Evolutionary conservation across 352 stramenopile species (phyloP).

Genomic region (Hyaloperonospora brassicae): DNA sequence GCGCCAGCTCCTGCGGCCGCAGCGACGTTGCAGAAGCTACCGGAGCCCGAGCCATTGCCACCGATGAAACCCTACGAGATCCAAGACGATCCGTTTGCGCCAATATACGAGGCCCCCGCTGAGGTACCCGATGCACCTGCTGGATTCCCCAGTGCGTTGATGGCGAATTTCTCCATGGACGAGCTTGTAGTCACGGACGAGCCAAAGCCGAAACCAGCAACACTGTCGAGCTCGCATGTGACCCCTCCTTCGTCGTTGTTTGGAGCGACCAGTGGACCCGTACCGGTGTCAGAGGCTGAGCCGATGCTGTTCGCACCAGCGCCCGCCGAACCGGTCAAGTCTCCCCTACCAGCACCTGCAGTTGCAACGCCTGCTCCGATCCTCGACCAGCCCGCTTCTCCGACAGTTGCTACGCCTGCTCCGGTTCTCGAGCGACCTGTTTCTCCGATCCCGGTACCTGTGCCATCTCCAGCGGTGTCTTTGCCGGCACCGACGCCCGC

Average conservation of each 20-base stretch:
- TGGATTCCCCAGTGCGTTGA: constrained; percentile 29
- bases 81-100: constrained; percentile 24
- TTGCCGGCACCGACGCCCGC: constrained; percentile 1
- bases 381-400: too few relatives aligned
- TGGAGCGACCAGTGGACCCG: constrained; percentile 13
- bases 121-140: constrained; percentile 12
- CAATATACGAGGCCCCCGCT: constrained; percentile 13
- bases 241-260: constrained; percentile 26
- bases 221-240: constrained; percentile 9
- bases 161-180: constrained; percentile 45
- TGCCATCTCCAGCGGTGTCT: constrained; percentile 4
- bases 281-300: constrained; percentile 6
- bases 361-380: neutral
- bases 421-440: constrained; percentile 5
- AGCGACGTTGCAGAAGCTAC: constrained; percentile 16
- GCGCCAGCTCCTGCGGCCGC: constrained; percentile 9
- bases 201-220: constrained; percentile 9
- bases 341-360: constrained; percentile 9
- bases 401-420: constrained; percentile 3
- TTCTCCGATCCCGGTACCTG: constrained; percentile 5
- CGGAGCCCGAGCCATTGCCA: constrained; percentile 22
- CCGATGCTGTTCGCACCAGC: neutral
- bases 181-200: constrained; percentile 30
- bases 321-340: constrained; percentile 8
- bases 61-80: constrained; percentile 32